These are phyloP conservation scores for Eurotiales sp. DNA, from an alignment of 2,329 filamentous ascomycete species.

Conservation along the genomic window DNA sequence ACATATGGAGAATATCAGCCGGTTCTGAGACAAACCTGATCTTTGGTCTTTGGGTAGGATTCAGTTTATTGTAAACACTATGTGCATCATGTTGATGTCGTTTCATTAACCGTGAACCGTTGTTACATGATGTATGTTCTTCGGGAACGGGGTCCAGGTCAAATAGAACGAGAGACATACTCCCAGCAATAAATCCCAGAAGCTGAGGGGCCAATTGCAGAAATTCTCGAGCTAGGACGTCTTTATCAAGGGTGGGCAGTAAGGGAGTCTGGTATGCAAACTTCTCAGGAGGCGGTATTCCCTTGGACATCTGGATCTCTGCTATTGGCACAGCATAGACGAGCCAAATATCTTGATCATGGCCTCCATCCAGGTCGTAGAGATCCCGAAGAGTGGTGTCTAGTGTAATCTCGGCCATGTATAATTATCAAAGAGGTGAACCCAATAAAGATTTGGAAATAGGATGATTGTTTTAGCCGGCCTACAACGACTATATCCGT, in stretches of 20 bases:
- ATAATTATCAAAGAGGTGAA: too few species aligned
- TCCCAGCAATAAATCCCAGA: neutral
- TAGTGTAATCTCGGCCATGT: neutral
- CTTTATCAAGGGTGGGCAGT: neutral
- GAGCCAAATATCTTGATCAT: neutral
- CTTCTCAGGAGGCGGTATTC: neutral
- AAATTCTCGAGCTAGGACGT: neutral
- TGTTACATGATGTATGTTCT: neutral
- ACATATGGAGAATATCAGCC: neutral
- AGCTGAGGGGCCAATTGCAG: neutral
- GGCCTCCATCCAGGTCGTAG: neutral
- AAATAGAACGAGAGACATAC: neutral
- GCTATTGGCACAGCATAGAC: neutral
- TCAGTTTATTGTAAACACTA: neutral
- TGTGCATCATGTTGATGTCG: neutral
- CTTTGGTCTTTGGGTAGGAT: neutral
- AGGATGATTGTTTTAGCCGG: too few species aligned
- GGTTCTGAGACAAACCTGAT: neutral
- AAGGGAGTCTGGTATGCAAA: neutral
- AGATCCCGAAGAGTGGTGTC: neutral
- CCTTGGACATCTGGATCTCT: neutral
- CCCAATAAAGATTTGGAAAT: too few species aligned
- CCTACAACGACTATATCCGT: too few species aligned
- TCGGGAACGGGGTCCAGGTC: neutral
- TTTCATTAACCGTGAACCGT: neutral